Conservation (phyloP, 108 stramenopile genomes). For the Discostella pseudostelligera region DNA sequence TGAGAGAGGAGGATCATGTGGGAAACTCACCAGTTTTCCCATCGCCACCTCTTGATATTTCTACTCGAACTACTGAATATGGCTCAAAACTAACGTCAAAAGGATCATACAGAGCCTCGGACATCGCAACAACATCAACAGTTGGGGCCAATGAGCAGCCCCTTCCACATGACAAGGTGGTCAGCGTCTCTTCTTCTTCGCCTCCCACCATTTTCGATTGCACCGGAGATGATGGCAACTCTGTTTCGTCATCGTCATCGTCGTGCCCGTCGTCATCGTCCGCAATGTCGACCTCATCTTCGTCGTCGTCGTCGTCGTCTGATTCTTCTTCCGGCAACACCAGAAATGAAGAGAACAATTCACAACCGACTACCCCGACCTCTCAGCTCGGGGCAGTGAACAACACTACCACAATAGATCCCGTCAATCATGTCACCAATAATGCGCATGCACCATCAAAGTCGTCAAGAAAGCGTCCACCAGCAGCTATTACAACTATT, state of each 20-base stretch:
- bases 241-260: constrained; percentile 2
- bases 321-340: constrained; percentile 7
- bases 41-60: too few species aligned
- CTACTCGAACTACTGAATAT: too few species aligned
- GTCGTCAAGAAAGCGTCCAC: constrained; percentile 2
- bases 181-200: background rate
- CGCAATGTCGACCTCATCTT: background rate
- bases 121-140: background rate
- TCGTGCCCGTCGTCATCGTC: background rate
- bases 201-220: background rate
- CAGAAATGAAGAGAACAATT: background rate
- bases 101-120: background rate
- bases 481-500: background rate
- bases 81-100: too few species aligned
- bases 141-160: background rate
- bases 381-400: background rate
- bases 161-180: background rate
- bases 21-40: too few species aligned
- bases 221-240: constrained; percentile 4
- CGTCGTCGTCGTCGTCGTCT: constrained; percentile 3
- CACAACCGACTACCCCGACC: background rate
- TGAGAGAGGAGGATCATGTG: too few species aligned
- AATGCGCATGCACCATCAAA: background rate
- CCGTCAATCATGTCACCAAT: background rate
- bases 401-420: background rate